Evolutionary conservation across 257 asterid genomes (phyloP).

Genomic region (Handroanthus guayacan): DNA sequence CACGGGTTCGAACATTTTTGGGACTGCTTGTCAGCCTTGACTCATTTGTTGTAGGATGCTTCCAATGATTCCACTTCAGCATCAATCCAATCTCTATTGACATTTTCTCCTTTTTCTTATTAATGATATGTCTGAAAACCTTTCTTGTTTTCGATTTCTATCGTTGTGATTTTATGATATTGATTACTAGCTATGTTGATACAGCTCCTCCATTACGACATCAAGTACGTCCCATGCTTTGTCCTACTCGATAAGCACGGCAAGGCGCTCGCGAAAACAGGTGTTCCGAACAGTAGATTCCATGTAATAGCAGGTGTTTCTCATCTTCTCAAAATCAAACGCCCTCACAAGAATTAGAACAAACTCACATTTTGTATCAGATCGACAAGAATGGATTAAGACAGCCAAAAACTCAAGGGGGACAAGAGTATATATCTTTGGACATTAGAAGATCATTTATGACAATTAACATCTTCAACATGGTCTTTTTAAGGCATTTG

Average conservation of each 20-base stretch:
- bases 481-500: not conserved
- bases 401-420: not conserved
- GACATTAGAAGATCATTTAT: not conserved
- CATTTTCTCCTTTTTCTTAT: not conserved
- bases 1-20: too few species aligned
- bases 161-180: not conserved
- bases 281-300: slow-evolving; percentile 71
- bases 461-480: not conserved
- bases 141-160: not conserved
- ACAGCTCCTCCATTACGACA: slow-evolving; percentile 88
- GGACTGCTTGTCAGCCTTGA: too few species aligned
- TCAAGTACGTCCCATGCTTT: slow-evolving; percentile 90
- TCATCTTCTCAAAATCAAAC: slow-evolving; percentile 74
- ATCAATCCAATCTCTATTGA: not conserved
- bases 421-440: not conserved
- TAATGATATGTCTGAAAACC: not conserved
- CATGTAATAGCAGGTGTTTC: slow-evolving; percentile 86
- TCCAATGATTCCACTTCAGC: not conserved
- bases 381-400: not conserved
- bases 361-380: not conserved
- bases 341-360: slow-evolving; percentile 37
- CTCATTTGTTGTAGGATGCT: too few species aligned
- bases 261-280: slow-evolving; percentile 78
- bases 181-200: slow-evolving; percentile 10
- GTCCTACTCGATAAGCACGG: slow-evolving; percentile 80